Evolutionary conservation across 805 yeast species (phyloP), one percentile per base, ranked within the genome.

Genomic region (Clavispora fructus): DNA sequence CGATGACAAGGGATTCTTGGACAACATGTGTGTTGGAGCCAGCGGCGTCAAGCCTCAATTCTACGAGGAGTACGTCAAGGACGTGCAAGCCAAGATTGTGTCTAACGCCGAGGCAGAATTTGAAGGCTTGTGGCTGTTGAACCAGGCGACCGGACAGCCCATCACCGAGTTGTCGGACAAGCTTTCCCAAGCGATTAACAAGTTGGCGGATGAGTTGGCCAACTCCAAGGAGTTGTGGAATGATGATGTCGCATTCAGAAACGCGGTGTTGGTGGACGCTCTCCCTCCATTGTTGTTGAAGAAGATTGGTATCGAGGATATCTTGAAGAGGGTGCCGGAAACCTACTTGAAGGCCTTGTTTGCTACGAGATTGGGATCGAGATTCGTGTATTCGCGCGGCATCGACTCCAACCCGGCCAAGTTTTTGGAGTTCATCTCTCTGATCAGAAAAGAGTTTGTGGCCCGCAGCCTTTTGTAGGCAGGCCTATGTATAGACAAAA

Each of bases 281-380:
- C 79, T 92, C 49, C 98, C 99, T 43, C 71, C 77, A 40, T 69
- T 85, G 53, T 78, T 92, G 55, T 73, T 85, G 43, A 76, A 80
- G 59, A 73, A 83, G 38, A 75, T 82, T 47, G 87, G 89, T 7
- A 78, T 88, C 46, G 85, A 82, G 9, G 68, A 71, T 46, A 82
- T 92, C 35, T 71, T 92, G 56, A 59, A 69, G 39, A 80, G 94
- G 59, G 94, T 92, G 33, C 99, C 99, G 16, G 87, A 78, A 47
- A 78, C 95, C 43, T 94, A 92, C 64, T 74, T 92, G 63, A 83
- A 82, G 61, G 96, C 97, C 3, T 79, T 92, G 56, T 87, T 92
- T 61, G 95, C 96, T 39, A 85, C 94, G 31, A 84, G 81, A 60
- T 74, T 90, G 57, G 90, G 96, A 10, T 85, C 95, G 40, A 76